Conservation (phyloP, 805 yeast genomes). For the Yarrowia sp. region DNA sequence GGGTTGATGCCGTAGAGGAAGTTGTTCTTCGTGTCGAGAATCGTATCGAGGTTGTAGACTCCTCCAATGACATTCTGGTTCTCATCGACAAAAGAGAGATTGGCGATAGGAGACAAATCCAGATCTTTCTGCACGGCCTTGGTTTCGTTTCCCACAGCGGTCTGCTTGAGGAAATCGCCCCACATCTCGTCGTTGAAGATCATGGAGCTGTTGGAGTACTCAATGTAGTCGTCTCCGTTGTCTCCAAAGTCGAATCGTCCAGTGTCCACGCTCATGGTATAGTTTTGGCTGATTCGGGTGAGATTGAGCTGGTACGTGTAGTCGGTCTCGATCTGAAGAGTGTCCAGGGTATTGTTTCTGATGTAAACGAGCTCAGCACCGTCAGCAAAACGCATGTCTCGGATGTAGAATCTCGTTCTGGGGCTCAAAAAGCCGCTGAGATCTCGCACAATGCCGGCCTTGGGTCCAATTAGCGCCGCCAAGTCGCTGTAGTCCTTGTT, state of each 20-base stretch:
- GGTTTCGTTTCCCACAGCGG: neutral
- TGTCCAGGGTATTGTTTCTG: conserved; percentile 26
- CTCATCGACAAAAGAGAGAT: conserved; percentile 3
- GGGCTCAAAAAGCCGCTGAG: neutral
- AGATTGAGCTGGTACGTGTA: conserved; percentile 1
- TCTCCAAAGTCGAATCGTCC: conserved; percentile 9
- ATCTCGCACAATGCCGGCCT: conserved; percentile 21
- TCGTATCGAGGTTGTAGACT: conserved; percentile 7
- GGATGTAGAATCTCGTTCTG: conserved; percentile 15
- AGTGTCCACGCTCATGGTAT: conserved; percentile 3
- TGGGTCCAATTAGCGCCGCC: neutral
- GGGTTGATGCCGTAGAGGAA: conserved; percentile 17
- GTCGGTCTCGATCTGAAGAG: conserved; percentile 4
- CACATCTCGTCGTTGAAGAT: neutral
- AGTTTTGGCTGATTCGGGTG: neutral
- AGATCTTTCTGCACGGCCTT: neutral
- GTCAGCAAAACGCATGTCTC: neutral
- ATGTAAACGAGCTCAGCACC: conserved; percentile 12
- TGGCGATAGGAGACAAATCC: neutral
- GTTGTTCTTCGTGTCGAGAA: conserved; percentile 5
- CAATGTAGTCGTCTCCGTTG: conserved; percentile 3
- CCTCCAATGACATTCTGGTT: conserved; percentile 10
- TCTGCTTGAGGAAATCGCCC: conserved; percentile 9
- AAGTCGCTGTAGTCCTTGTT: conserved; percentile 15
- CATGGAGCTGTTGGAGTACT: conserved; percentile 5